Base-by-base conservation (phyloP, 192 early-diverging fungal species). In the Geranomyces michiganensis region DNA sequence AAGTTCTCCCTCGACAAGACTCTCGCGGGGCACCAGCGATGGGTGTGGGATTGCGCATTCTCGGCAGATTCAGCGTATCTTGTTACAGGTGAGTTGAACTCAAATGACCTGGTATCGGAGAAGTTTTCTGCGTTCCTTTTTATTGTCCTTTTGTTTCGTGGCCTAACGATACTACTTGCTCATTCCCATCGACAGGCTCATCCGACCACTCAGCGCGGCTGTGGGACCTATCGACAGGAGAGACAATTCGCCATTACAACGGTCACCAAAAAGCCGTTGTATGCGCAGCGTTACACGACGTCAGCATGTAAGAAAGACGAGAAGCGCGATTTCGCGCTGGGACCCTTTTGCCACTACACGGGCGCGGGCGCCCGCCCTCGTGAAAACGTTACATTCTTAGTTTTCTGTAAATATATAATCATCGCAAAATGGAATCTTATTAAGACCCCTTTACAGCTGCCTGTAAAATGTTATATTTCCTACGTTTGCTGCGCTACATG, bases 21-120 rank as follows among this genome's bases (percentile, higher is more conserved):
- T 1, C 70, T 96, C 65, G 84, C 82, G 58, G 93, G 92, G 2
- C 94, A 96, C 77, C 87, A 90, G 61, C 80, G 91, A 61, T 96
- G 94, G 94, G 94, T 94, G 0, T 96, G 94, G 94, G 94, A 96
- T 76, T 92, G 90, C 72, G 89, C 91, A 0, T 96, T 96, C 72
- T 92, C 91, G 21, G 94, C 93, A 0, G 94, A 96, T 68, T 96
- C 94, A 17, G 94, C 93, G 14, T 94, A 94, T 74, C 77, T 96
- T 21, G 92, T 96, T 0, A 93, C 93, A 21, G 91, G 85, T 85
- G 61, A 43, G 56, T 48, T 44, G 5, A 32, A 29, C 15, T 4
- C 29, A n/a, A n/a, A n/a, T n/a, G n/a, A n/a, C 46, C 46, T 47
- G 13, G 12, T 47, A 12, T 47, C n/a, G n/a, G n/a, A n/a, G n/a